phyloP scores from a whole-genome alignment of 208 protist species.

The Trypanosoma caninum region DNA sequence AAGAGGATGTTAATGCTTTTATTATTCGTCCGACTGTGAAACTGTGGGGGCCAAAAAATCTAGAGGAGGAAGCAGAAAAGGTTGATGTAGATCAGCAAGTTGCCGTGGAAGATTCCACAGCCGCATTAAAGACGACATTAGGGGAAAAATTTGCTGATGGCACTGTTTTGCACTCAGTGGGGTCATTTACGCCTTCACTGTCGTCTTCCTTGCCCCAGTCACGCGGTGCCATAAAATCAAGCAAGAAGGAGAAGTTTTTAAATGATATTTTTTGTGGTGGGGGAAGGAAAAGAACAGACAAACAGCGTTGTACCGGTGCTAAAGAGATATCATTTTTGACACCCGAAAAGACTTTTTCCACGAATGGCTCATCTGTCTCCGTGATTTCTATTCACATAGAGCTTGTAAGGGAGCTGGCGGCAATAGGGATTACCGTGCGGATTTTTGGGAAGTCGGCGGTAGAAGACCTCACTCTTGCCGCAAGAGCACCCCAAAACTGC shows the following conservation, averaged over 20 bases:
- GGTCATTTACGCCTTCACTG: neutral
- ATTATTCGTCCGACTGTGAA: conserved; percentile 11
- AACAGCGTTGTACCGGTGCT: neutral
- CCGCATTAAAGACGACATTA: neutral
- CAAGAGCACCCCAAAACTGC: neutral
- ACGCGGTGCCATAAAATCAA: conserved; percentile 6
- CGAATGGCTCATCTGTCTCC: neutral
- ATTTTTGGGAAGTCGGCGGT: neutral
- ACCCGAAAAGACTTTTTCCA: neutral
- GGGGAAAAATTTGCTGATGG: conserved; percentile 9
- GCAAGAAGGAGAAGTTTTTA: conserved; percentile 45
- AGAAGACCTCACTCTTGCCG: neutral
- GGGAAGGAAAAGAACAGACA: conserved; percentile 17
- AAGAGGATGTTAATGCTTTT: conserved; percentile 16
- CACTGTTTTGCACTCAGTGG: conserved; percentile 17
- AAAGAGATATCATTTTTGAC: neutral
- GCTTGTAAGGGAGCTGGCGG: neutral
- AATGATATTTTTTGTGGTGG: conserved; percentile 47
- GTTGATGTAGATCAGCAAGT: neutral
- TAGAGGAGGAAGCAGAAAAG: neutral
- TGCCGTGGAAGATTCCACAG: neutral
- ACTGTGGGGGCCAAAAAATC: conserved; percentile 39
- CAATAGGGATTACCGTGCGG: conserved; percentile 10
- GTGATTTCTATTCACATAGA: conserved; percentile 10
- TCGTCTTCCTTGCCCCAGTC: neutral